Evolutionary conservation across 495 filamentous ascomycete genomes (phyloP).

Genomic region (Corynascus novoguineensis): DNA sequence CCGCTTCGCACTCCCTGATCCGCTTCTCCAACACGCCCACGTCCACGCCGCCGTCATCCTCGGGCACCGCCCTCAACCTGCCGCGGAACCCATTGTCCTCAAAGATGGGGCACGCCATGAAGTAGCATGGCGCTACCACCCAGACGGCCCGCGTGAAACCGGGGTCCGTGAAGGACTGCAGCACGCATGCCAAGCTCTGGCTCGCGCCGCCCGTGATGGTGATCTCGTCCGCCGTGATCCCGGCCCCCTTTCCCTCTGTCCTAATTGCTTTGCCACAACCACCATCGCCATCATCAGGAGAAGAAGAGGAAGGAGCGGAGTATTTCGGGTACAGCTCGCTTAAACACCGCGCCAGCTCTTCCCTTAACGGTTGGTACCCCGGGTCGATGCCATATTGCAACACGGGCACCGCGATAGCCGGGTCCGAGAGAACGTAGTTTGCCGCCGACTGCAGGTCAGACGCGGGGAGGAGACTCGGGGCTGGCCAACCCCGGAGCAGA

Average conservation of each 20-base stretch:
- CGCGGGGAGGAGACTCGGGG: constrained; percentile 63
- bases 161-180: constrained; percentile 74
- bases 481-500: constrained; percentile 66
- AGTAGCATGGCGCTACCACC: constrained; percentile 76
- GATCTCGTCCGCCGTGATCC: constrained; percentile 48
- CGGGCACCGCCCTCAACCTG: constrained; percentile 58
- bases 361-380: constrained; percentile 62
- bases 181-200: constrained; percentile 65
- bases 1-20: constrained; percentile 38
- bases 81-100: constrained; percentile 66
- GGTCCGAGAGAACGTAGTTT: constrained; percentile 50
- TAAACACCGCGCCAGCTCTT: constrained; percentile 65
- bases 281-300: not conserved
- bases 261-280: not conserved
- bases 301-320: no score
- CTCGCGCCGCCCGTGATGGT: constrained; percentile 76
- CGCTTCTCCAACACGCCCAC: constrained; percentile 48
- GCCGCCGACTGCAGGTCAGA: constrained; percentile 52
- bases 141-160: constrained; percentile 69
- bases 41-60: constrained; percentile 71
- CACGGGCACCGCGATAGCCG: constrained; percentile 48
- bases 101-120: constrained; percentile 71
- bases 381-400: constrained; percentile 74
- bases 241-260: not conserved
- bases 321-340: constrained; percentile 48